Evolutionary conservation across 441 rosid species (phyloP).

Genomic region (Dalechampia spathulata): DNA sequence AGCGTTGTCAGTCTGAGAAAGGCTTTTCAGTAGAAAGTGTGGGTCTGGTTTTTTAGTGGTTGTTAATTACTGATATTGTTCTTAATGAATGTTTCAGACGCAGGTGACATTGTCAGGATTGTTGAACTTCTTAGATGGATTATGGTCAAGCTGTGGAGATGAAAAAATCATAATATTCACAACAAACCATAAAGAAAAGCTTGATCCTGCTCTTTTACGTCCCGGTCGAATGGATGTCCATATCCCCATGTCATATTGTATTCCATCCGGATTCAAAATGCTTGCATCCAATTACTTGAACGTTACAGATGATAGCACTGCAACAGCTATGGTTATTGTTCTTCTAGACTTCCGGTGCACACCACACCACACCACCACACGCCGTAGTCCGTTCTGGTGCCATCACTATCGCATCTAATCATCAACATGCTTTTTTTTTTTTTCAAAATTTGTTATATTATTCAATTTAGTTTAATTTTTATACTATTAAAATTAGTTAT

Average conservation of each 20-base stretch:
- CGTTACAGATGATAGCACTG: slow-evolving; percentile 13
- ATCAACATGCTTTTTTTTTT: no score
- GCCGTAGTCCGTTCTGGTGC: no score
- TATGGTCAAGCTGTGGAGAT: slow-evolving; percentile 42
- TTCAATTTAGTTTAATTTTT: no score
- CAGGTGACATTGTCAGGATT: slow-evolving; percentile 40
- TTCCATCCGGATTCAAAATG: slow-evolving; percentile 25
- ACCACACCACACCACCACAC: slow-evolving; percentile 16
- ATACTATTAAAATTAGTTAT: no score
- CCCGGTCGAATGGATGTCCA: slow-evolving; percentile 36
- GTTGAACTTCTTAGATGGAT: slow-evolving; percentile 31
- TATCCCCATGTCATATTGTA: slow-evolving; percentile 29
- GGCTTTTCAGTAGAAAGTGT: no score
- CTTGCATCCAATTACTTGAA: slow-evolving; percentile 26
- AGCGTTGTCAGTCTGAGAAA: no score
- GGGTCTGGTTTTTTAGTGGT: no score
- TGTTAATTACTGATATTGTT: no score
- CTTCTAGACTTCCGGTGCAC: no score
- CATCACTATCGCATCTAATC: no score
- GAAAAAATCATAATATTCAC: slow-evolving; percentile 33
- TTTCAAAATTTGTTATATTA: no score
- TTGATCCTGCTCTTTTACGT: slow-evolving; percentile 29
- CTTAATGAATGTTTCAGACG: neutral
- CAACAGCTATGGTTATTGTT: no score
- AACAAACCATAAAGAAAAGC: slow-evolving; percentile 30